phyloP scores from a whole-genome alignment of 768 basidiomycete genomes.

The Fomitopsis pulvina region DNA sequence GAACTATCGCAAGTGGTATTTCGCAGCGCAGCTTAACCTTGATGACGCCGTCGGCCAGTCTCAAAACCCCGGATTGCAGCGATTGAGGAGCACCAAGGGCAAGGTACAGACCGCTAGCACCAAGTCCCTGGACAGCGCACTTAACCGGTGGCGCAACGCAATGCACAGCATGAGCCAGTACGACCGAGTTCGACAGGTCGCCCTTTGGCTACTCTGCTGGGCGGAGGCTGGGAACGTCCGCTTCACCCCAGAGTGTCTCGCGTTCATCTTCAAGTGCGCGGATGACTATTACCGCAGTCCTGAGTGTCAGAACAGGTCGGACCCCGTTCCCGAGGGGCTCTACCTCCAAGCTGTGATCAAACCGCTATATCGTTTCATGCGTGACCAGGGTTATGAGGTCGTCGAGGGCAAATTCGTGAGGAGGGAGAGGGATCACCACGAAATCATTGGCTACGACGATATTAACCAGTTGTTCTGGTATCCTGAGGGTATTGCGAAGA shows the following conservation, averaged over 20 bases:
- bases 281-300: conserved; percentile 99
- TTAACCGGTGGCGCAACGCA: conserved; percentile 93
- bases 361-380: conserved; percentile 91
- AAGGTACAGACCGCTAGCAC: conserved; percentile 45
- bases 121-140: conserved; percentile 90
- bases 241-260: conserved; percentile 93
- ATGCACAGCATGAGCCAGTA: conserved; percentile 99
- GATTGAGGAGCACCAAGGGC: conserved; percentile 78
- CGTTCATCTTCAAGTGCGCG: conserved; percentile 99
- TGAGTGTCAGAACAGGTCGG: conserved; percentile 91
- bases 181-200: conserved; percentile 93
- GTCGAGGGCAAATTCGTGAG: conserved; percentile 92
- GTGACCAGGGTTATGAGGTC: conserved; percentile 96
- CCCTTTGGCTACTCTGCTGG: conserved; percentile 95
- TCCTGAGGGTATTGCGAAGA: conserved; percentile 93
- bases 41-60: conserved; percentile 97
- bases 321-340: conserved; percentile 90
- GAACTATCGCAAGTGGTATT: conserved; percentile 99
- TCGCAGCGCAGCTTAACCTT: conserved; percentile 97
- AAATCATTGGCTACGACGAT: conserved; percentile 99
- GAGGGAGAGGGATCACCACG: conserved; percentile 89
- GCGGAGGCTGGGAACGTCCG: conserved; percentile 97
- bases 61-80: conserved; percentile 88
- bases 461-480: conserved; percentile 99
- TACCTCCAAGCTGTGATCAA: conserved; percentile 91